Percentiles rank a stretch among this genome's conserved stretches.
Evolutionary conservation across 2,329 filamentous ascomycete genomes (phyloP).

Genomic region (Lasiodiplodia gonubiensis): DNA sequence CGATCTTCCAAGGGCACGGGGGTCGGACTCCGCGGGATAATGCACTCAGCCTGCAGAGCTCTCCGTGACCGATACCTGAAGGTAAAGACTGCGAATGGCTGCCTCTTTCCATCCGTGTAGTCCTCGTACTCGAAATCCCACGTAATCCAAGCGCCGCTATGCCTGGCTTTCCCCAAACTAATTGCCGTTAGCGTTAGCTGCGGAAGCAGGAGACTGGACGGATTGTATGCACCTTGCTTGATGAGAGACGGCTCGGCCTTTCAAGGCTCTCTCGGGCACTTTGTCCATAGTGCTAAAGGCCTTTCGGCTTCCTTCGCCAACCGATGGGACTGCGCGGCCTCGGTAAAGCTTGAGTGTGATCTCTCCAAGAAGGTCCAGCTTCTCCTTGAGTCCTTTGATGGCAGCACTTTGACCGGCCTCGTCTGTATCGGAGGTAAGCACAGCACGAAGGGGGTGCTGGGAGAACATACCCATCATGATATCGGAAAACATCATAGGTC

Average conservation of each 20-base stretch:
- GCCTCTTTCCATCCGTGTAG: conserved; percentile 3
- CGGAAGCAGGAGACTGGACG: neutral
- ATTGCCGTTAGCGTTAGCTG: neutral
- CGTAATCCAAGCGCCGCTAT: conserved; percentile 14
- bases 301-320: conserved; percentile 7
- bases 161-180: conserved; percentile 12
- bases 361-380: conserved; percentile 15
- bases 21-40: conserved; percentile 40
- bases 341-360: conserved; percentile 17
- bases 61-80: conserved; percentile 41
- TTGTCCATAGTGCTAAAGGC: conserved; percentile 24
- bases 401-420: conserved; percentile 19
- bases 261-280: conserved; percentile 36
- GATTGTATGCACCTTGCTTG: conserved; percentile 31
- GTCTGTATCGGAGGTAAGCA: neutral
- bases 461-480: conserved; percentile 3
- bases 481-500: conserved; percentile 17
- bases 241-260: conserved; percentile 35
- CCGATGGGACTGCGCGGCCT: conserved; percentile 2
- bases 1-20: conserved; percentile 36
- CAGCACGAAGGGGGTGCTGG: neutral
- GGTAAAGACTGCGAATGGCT: conserved; percentile 36
- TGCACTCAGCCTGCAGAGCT: conserved; percentile 40
- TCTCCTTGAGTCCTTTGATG: conserved; percentile 16
- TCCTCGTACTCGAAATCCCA: conserved; percentile 21